Evolutionary conservation across 148 eudicot species (phyloP).

Genomic region (Vaccinium darrowii): DNA sequence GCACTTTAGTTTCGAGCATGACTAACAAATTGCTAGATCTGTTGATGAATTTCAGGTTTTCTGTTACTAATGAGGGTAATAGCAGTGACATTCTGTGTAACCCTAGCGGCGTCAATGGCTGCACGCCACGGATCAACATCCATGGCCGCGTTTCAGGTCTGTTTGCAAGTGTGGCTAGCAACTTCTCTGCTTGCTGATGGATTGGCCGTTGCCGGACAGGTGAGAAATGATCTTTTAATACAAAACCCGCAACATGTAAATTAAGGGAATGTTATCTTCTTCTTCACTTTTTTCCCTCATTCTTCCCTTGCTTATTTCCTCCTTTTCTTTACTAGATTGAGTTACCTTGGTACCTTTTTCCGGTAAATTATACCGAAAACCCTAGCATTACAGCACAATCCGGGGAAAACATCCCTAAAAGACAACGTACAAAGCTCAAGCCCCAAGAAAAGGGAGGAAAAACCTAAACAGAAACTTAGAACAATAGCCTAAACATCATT

Average conservation of each 20-base stretch:
- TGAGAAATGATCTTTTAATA: slow-evolving; percentile 10
- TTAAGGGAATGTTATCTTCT: not conserved
- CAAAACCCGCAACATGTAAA: not conserved
- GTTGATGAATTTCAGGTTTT: slow-evolving; percentile 29
- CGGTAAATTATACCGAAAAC: not conserved
- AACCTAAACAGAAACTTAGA: not conserved
- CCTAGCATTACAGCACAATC: not conserved
- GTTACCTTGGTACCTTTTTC: not conserved
- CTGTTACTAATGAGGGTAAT: slow-evolving; percentile 62
- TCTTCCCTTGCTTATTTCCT: not conserved
- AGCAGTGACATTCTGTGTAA: slow-evolving; percentile 76
- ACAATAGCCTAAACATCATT: not conserved
- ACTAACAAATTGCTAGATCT: not conserved
- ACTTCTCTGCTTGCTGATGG: slow-evolving; percentile 83
- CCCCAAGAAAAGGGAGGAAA: not conserved
- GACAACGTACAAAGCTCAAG: not conserved
- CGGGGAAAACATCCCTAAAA: not conserved
- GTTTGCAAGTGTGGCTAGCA: slow-evolving; percentile 80
- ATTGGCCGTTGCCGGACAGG: slow-evolving; percentile 82
- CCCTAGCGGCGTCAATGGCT: slow-evolving; percentile 75
- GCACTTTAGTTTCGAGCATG: not conserved
- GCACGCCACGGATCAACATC: slow-evolving; percentile 63
- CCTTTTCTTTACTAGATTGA: not conserved
- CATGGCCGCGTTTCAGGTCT: slow-evolving; percentile 84
- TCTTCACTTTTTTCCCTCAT: not conserved